Percentiles rank a stretch among this genome's conserved stretches.
Evolutionary conservation across 2,329 filamentous ascomycete genomes (phyloP).

Genomic region (Exserohilum turcica): DNA sequence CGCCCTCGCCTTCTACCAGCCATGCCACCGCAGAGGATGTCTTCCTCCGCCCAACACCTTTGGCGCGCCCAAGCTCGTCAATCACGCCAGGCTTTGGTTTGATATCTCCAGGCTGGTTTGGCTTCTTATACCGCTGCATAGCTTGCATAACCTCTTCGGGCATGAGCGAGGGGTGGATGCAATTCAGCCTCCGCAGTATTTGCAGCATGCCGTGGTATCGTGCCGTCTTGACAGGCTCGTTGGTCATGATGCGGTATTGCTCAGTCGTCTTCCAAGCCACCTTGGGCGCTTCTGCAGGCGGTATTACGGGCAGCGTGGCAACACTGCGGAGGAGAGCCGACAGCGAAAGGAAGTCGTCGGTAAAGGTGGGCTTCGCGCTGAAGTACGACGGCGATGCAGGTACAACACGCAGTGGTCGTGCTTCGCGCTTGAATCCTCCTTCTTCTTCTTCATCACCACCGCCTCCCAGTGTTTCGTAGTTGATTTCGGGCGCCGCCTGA

Average conservation of each 20-base stretch:
- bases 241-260: constrained; percentile 67
- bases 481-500: constrained; percentile 53
- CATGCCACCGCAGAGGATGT: constrained; percentile 82
- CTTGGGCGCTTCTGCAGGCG: constrained; percentile 68
- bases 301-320: constrained; percentile 71
- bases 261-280: constrained; percentile 80
- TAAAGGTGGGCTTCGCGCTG: constrained; percentile 81
- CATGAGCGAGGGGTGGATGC: constrained; percentile 78
- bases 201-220: constrained; percentile 79
- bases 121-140: constrained; percentile 73
- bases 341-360: constrained; percentile 78
- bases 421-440: constrained; percentile 20
- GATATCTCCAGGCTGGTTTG: constrained; percentile 72
- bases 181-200: constrained; percentile 79
- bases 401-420: constrained; percentile 67
- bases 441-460: constrained; percentile 21
- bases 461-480: constrained; percentile 38
- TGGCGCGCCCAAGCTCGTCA: constrained; percentile 77
- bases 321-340: constrained; percentile 74
- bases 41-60: constrained; percentile 86
- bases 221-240: constrained; percentile 59
- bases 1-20: constrained; percentile 89
- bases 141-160: constrained; percentile 70
- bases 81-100: constrained; percentile 66
- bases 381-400: constrained; percentile 95